phyloP scores from a whole-genome alignment of 495 filamentous ascomycete genomes.

The Aspergillus coremiiformis region DNA sequence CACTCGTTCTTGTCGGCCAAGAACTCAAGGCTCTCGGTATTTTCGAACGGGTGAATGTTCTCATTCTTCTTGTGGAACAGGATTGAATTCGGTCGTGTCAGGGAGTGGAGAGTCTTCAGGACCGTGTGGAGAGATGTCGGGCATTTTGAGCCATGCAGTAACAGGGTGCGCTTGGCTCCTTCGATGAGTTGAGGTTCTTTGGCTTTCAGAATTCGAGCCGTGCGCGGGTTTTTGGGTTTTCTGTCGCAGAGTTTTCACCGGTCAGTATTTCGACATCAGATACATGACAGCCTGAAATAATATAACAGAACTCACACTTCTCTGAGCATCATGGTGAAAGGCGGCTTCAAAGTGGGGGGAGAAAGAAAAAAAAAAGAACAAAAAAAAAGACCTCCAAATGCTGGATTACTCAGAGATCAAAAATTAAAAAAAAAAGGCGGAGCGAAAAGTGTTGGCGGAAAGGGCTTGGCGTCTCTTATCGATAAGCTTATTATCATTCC shows the following conservation, averaged over 20 bases:
- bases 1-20: conserved; percentile 93
- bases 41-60: conserved; percentile 85
- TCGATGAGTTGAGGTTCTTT: conserved; percentile 81
- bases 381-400: background rate
- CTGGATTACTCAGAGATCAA: conserved; percentile 1
- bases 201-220: conserved; percentile 85
- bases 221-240: conserved; percentile 89
- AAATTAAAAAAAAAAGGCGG: conserved; percentile 4
- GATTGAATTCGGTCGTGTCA: conserved; percentile 70
- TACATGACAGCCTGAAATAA: background rate
- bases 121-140: conserved; percentile 71
- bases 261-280: background rate
- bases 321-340: conserved; percentile 18
- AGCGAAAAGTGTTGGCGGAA: conserved; percentile 23
- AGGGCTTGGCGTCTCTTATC: conserved; percentile 23
- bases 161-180: conserved; percentile 77
- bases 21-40: conserved; percentile 77
- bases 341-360: background rate
- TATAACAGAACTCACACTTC: conserved; percentile 30
- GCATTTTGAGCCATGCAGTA: conserved; percentile 77
- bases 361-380: too few species aligned
- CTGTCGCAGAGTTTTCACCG: conserved; percentile 35
- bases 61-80: conserved; percentile 94
- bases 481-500: conserved; percentile 16
- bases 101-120: conserved; percentile 69